These are phyloP conservation scores for Symbiodinium pilosum DNA, from an alignment of 73 alveolate species.

Conservation along the genomic window DNA sequence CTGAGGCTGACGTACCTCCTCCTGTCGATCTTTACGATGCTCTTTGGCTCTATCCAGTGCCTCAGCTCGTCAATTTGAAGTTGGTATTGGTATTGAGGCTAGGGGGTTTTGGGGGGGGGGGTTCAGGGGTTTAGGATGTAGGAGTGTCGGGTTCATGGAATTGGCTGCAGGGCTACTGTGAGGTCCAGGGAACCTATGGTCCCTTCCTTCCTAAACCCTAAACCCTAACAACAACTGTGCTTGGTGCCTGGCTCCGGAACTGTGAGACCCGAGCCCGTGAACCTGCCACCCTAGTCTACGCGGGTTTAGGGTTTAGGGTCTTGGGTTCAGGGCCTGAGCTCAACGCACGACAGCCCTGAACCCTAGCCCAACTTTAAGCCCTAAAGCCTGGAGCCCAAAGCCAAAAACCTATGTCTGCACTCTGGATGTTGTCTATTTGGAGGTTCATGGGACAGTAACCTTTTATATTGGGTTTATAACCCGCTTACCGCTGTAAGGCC, in stretches of 20 bases:
- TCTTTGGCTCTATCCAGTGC: conserved; percentile 44
- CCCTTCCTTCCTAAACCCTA: not conserved
- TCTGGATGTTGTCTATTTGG: no score
- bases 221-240: not conserved
- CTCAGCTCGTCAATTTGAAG: not conserved
- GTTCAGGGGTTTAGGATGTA: not conserved
- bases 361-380: no score
- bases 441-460: no score
- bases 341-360: no score
- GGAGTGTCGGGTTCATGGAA: not conserved
- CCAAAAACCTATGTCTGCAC: no score
- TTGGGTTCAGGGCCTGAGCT: not conserved
- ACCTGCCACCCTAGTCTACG: no score
- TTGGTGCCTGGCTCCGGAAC: not conserved
- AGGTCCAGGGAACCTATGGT: no score
- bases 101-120: not conserved
- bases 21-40: conserved; percentile 62
- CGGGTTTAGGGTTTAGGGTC: not conserved
- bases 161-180: not conserved
- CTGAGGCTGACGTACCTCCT: conserved; percentile 52
- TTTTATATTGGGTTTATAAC: no score
- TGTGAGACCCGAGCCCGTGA: no score
- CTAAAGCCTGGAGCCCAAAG: no score
- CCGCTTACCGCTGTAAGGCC: no score
- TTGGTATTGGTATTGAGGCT: no score